Conservation (phyloP, 1,284 basidiomycete genomes). For the Cutaneotrichosporon spelunceum region DNA sequence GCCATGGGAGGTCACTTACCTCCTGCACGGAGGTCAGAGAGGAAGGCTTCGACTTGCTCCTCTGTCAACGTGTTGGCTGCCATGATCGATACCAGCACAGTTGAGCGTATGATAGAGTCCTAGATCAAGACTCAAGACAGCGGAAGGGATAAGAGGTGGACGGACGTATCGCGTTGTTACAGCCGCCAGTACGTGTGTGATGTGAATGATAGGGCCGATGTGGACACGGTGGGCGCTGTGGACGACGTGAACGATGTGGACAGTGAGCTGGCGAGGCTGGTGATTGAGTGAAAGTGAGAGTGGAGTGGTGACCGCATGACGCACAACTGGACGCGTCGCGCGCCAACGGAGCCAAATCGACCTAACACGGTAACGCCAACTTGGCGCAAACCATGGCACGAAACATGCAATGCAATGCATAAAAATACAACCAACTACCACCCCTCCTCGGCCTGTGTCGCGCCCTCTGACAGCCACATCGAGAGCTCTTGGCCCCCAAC, state of each 20-base stretch:
- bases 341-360: no score
- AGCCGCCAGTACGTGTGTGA: no score
- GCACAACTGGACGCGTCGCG: no score
- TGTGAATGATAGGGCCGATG: no score
- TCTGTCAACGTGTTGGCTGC: slow-evolving; percentile 25
- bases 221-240: no score
- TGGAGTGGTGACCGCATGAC: no score
- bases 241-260: no score
- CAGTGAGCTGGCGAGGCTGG: no score
- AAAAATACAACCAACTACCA: slow-evolving; percentile 2
- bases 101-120: not conserved
- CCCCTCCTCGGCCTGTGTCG: slow-evolving; percentile 1
- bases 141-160: not conserved
- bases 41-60: slow-evolving; percentile 37
- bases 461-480: not conserved
- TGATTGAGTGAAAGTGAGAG: no score
- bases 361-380: no score
- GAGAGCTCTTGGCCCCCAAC: slow-evolving; percentile 74
- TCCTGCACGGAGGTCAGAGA: slow-evolving; percentile 36
- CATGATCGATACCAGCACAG: not conserved
- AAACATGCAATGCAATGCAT: slow-evolving; percentile 4
- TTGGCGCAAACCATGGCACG: no score
- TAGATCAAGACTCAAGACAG: not conserved
- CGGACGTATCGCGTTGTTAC: not conserved
- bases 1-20: slow-evolving; percentile 26